Evolutionary conservation across 345 rosid species (phyloP), one percentile per base, ranked within the genome.

Genomic region (Clausena lansium): DNA sequence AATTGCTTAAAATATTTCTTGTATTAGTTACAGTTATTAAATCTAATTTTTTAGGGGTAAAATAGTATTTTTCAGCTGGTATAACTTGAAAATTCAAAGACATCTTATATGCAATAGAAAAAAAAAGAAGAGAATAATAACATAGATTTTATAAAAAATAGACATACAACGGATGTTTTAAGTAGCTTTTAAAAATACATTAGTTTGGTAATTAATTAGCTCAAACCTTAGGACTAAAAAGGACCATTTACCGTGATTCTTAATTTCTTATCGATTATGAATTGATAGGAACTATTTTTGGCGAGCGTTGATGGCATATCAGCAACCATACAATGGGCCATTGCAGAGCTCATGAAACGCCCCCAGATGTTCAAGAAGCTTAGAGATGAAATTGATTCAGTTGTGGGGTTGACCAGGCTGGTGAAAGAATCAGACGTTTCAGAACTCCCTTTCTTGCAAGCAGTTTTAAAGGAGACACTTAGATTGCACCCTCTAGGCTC

Each of bases 401-500:
- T 73, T 4, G 74, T 73, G 13, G 87, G 83, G 11, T 7, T 65
- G 20, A 35, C 25, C 14, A 50, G 81, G 17, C 71, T 84, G 11
- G 79, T 84, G 30, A 76, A 25, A 3, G 87, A 84, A 36, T 76
- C 77, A 9, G 81, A 81, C 79, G 35, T 81, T 9, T 71, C 41
- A 20, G 77, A 81, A 19, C 77, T 84, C 52, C 81, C 83, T 1
- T 84, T 77, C 71, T 77, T 84, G 66, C 83, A 64, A 72, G 87
- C 87, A 20, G 55, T 84, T 6, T 67, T 84, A 24, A 81, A 65
- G 61, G 87, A 84, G 63, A 54, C 87, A 35, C 39, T 84, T 32
- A 70, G 87, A 55, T 83, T 84, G 41, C 84, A 84, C 79, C 71
- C 84, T 7, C 45, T 81, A 4, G 72, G 71, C 17, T 83, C 85